Conservation (phyloP, 306 rosid genomes). For the Clitoria ternatea region DNA sequence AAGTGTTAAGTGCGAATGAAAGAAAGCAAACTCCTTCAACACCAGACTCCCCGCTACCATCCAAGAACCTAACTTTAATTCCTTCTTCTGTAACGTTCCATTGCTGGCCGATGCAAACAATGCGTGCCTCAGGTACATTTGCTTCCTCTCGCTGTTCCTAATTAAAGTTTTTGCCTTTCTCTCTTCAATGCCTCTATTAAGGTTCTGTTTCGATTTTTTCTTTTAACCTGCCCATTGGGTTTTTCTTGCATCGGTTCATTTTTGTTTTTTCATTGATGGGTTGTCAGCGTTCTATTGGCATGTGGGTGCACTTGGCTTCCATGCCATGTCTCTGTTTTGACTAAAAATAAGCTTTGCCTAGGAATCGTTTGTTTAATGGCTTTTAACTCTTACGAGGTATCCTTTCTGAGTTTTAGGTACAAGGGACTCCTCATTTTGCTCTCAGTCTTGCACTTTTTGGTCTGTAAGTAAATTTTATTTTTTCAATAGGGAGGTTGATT, state of each 20-base stretch:
- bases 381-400: conserved; percentile 4
- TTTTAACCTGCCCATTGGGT: conserved; percentile 18
- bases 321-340: neutral
- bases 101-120: neutral
- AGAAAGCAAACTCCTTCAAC: neutral
- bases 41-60: neutral
- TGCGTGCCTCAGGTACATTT: conserved; percentile 21
- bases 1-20: neutral
- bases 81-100: neutral
- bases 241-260: neutral
- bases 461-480: neutral
- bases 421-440: conserved; percentile 11
- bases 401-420: neutral
- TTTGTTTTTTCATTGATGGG: neutral
- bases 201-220: neutral
- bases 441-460: neutral
- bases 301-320: conserved; percentile 34
- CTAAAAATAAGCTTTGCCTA: neutral
- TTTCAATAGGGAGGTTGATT: neutral
- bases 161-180: neutral
- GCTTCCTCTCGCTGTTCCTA: neutral
- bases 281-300: conserved; percentile 27
- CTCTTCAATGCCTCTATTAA: neutral
- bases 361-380: neutral
- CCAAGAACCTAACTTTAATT: neutral